phyloP scores from a whole-genome alignment of 805 yeast species.

The Metschnikowia santaceciliae region DNA sequence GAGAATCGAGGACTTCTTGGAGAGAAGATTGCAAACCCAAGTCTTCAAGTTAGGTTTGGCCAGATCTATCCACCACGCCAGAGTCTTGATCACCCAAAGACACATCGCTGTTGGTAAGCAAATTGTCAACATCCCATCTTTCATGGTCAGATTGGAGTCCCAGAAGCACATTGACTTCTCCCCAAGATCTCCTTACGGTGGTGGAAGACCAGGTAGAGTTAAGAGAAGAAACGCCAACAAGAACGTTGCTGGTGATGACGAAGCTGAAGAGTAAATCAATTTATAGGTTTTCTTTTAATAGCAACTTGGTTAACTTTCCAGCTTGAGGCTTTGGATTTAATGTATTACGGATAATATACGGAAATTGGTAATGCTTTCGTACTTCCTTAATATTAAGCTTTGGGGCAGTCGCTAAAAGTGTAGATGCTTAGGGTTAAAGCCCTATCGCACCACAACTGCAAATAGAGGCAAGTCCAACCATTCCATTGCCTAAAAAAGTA shows the following conservation, averaged over 20 bases:
- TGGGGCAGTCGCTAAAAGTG: neutral
- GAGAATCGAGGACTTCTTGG: slow-evolving; percentile 98
- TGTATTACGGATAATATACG: slow-evolving; percentile 2
- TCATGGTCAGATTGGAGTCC: slow-evolving; percentile 99
- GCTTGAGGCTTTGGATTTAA: neutral
- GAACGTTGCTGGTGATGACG: slow-evolving; percentile 56
- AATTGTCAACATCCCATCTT: slow-evolving; percentile 96
- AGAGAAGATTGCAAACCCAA: slow-evolving; percentile 99
- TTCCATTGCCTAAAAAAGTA: neutral
- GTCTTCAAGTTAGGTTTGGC: slow-evolving; percentile 99
- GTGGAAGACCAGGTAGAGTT: slow-evolving; percentile 99
- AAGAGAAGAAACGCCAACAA: slow-evolving; percentile 79
- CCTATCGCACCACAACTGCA: slow-evolving; percentile 1
- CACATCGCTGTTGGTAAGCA: slow-evolving; percentile 99
- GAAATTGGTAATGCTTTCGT: neutral
- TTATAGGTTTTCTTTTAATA: slow-evolving; percentile 14
- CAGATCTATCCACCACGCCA: slow-evolving; percentile 99
- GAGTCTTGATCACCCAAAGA: slow-evolving; percentile 97
- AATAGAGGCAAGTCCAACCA: neutral
- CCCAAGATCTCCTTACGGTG: slow-evolving; percentile 99
- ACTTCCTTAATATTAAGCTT: neutral
- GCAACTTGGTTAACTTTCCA: slow-evolving; percentile 19
- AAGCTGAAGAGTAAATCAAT: slow-evolving; percentile 60
- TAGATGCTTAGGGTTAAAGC: slow-evolving; percentile 7
- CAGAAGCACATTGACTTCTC: slow-evolving; percentile 99